These are phyloP conservation scores for Cyclanthera cordifolia DNA, from an alignment of 306 rosid genomes.

Conservation along the genomic window DNA sequence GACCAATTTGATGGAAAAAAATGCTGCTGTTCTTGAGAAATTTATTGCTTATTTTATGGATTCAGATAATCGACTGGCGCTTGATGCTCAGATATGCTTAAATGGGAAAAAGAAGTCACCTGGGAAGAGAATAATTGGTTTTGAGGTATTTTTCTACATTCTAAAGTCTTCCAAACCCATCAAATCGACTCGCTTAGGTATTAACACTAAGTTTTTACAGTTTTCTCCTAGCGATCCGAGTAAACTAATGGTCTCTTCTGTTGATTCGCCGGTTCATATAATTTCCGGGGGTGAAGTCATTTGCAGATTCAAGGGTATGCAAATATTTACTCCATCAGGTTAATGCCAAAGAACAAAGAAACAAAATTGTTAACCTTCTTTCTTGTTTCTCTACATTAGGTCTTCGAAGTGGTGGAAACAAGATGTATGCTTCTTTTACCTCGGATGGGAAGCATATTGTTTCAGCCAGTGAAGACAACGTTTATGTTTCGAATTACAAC, in stretches of 20 bases:
- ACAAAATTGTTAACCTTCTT: neutral
- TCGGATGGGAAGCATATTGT: slow-evolving; percentile 71
- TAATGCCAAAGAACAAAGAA: neutral
- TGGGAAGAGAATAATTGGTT: slow-evolving; percentile 70
- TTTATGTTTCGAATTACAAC: slow-evolving; percentile 51
- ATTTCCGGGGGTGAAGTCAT: slow-evolving; percentile 62
- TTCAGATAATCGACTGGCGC: slow-evolving; percentile 61
- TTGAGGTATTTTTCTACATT: slow-evolving; percentile 44
- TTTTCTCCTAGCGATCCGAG: slow-evolving; percentile 58
- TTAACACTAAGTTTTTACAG: slow-evolving; percentile 29
- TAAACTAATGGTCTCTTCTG: slow-evolving; percentile 74
- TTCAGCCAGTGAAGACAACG: slow-evolving; percentile 55
- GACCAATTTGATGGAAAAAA: neutral
- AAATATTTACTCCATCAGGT: neutral
- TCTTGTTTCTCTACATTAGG: slow-evolving; percentile 36
- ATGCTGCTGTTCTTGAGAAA: neutral
- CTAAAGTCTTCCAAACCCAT: neutral
- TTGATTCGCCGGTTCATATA: slow-evolving; percentile 78
- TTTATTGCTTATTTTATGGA: slow-evolving; percentile 18
- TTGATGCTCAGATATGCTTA: slow-evolving; percentile 51
- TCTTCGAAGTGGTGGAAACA: slow-evolving; percentile 44
- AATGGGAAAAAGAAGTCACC: slow-evolving; percentile 57
- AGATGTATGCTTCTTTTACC: slow-evolving; percentile 62
- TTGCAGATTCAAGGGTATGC: slow-evolving; percentile 68
- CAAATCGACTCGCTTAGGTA: neutral